Evolutionary conservation across 1,284 basidiomycete genomes (phyloP), one percentile per base, ranked within the genome.

Genomic region (Laetiporus sulphureus): DNA sequence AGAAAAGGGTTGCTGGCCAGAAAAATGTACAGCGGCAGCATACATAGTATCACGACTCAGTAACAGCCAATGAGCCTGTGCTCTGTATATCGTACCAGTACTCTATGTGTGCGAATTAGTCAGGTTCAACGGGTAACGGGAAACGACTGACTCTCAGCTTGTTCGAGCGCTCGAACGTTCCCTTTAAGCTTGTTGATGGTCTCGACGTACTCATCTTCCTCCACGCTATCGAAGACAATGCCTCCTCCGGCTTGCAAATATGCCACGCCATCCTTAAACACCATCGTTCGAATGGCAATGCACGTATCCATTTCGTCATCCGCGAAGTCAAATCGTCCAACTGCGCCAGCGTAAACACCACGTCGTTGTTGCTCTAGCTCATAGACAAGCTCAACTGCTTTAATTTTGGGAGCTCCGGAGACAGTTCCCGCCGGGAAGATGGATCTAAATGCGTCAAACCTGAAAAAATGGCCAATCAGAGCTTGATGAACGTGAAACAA

Each of bases 371-470:
- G 73, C 62, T 99, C 96, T 34, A 98, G 68, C 15, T 82, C 82
- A 11, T 83, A 83, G 30, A 99, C 72, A 25, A 99, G 82, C 62
- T 99, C 92, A 53, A 99, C 92, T 1, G 96, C 96, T 61, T 96
- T 95, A 65, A 99, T 93, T 67, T 99, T 99, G 1, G 96, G 96
- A 22, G 96, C 96, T 12, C 96, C 96, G 0, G 92, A 96, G n/a
- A 99, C 95, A 2, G 96, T 99, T 1, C 96, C 96, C 4, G 96
- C 95, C 0, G 96, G 96, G 72, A 99, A 99, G 55, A 99, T 99
- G 33, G 94, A 98, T 18, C 96, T 83, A 72, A 99, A 96, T 0
- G 96, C 96, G 62, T 99, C 96, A 59, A 98, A 99, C 52, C 93
- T 92, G 55, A 13, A 15, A 41, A 41, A 25, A 42, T 27, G 34